Conservation (phyloP, 768 basidiomycete species). For the Lactarius quietus region DNA sequence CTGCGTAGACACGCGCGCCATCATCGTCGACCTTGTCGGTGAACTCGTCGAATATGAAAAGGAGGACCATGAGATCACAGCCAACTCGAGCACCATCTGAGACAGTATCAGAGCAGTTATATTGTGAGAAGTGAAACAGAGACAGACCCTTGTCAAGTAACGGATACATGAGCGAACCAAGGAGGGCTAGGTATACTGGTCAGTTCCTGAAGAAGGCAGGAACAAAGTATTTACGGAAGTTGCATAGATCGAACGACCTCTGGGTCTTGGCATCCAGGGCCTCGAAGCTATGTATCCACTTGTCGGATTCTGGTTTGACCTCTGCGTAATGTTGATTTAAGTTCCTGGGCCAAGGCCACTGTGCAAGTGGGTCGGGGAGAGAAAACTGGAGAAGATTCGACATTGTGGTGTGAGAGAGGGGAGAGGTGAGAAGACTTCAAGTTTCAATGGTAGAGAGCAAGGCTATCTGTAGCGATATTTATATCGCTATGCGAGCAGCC, state of each 20-base stretch:
- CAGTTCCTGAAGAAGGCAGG: background rate
- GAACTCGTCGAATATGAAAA: conserved; percentile 19
- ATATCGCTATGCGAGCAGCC: background rate
- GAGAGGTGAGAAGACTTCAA: background rate
- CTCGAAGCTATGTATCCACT: conserved; percentile 23
- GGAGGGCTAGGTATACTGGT: too few relatives aligned
- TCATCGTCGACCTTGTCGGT: conserved; percentile 10
- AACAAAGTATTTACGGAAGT: conserved; percentile 15
- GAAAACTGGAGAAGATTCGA: background rate
- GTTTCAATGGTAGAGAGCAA: background rate
- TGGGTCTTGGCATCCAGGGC: conserved; percentile 21
- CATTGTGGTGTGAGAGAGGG: background rate
- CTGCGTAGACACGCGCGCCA: conserved; percentile 1
- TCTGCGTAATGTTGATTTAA: conserved; percentile 23
- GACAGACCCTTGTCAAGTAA: too few relatives aligned
- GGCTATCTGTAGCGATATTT: background rate
- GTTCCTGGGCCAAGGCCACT: conserved; percentile 26
- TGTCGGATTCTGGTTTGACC: conserved; percentile 20
- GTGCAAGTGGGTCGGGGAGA: conserved; percentile 17
- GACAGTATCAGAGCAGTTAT: background rate
- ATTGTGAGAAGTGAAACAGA: too few relatives aligned
- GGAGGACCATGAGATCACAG: conserved; percentile 10
- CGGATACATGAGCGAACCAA: too few relatives aligned
- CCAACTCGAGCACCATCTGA: conserved; percentile 11
- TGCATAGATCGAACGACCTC: conserved; percentile 24